Evolutionary conservation across 441 rosid genomes (phyloP), one percentile per base, ranked within the genome.

Genomic region (Pelargonium exstipulatum): DNA sequence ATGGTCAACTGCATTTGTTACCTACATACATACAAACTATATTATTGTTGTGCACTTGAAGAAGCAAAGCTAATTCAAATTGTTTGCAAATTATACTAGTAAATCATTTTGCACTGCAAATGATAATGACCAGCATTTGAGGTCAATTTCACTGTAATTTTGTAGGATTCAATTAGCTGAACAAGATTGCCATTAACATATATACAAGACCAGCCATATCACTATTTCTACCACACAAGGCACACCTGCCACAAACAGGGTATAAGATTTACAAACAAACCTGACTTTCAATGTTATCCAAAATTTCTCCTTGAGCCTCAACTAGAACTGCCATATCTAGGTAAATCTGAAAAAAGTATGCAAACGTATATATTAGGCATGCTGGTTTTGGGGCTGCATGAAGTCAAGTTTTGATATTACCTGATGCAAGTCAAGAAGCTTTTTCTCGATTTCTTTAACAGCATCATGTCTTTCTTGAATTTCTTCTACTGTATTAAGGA

Each of bases 381-480:
- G 55, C 53, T 69, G 35, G 37, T 35, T 61, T 17, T 8, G 5
- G 18, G 9, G 12, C 13, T 61, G 13, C 2, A 16, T 18, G 64
- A 22, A n/a, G 24, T 61, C 32, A 10, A 10, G n/a, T 13, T 61
- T 13, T 18, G 20, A 8, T 16, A 45, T 37, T 37, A 90, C 98
- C 89, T 93, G 94, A 67, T 93, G 97, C 53, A 93, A 77, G 69
- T 93, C 97, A 9, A 91, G 95, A 74, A 93, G 97, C 84, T 86
- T 91, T 77, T 86, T 89, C 88, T 93, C 97, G 29, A 90, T 88
- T 71, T 91, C 98, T 48, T 77, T 85, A 16, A 88, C 97, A 0
- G 98, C 95, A 63, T 90, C 98, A 62, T 93, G 98, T 77, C 98
- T 87, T 82, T 93, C 98, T 74, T 93, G 98, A 67, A 93, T 90